A percentile compares a stretch with the other conserved stretches of the same genome.
phyloP scores from a whole-genome alignment of 129 eudicot species.

The Ambrosia trifida region DNA sequence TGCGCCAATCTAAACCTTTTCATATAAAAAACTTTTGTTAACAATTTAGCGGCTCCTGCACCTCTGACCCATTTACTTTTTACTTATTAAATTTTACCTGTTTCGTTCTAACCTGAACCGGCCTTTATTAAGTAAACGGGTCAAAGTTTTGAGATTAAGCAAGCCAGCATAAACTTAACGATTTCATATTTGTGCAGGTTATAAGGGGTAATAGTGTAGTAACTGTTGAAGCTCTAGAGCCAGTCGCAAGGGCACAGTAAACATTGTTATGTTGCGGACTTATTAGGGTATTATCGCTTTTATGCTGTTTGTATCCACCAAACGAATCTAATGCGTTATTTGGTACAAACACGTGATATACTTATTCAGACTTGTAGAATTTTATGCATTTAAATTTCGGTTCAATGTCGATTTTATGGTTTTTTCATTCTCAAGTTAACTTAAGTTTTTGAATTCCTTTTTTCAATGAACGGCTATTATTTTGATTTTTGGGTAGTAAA shows the following conservation, averaged over 20 bases:
- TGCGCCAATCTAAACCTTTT: not conserved
- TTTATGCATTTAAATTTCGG: constrained; percentile 1
- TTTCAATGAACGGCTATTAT: not conserved
- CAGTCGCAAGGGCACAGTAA: constrained; percentile 60
- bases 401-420: not conserved
- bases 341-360: not conserved
- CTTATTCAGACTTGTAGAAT: not conserved
- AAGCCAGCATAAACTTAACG: not conserved
- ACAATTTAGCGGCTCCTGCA: not conserved
- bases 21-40: not conserved
- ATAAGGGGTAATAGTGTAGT: constrained; percentile 95
- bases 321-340: not conserved
- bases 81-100: not conserved
- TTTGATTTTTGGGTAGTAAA: not conserved
- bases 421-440: not conserved
- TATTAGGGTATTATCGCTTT: constrained; percentile 5
- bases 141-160: not conserved
- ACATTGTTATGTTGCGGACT: not conserved
- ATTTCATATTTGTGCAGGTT: constrained; percentile 41
- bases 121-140: not conserved
- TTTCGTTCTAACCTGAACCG: not conserved
- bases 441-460: constrained; percentile 1
- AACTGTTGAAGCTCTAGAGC: constrained; percentile 94
- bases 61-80: not conserved
- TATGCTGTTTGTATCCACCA: not conserved